Percentiles rank a stretch among this genome's conserved stretches.
Evolutionary conservation across 1,284 basidiomycete genomes (phyloP).

Genomic region (Sanghuangporus sanghuang): DNA sequence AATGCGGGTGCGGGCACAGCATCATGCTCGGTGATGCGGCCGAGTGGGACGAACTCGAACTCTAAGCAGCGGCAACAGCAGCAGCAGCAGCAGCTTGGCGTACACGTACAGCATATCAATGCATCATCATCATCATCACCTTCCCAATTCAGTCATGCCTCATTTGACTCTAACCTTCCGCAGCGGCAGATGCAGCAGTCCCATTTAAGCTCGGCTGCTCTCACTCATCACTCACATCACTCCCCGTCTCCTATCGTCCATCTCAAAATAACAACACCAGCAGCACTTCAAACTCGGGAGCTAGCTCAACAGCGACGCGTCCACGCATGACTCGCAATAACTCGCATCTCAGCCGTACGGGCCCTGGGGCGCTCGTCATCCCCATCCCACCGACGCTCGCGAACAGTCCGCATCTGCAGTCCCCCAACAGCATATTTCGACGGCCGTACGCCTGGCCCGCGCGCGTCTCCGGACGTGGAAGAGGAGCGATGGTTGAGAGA

Average conservation of each 20-base stretch:
- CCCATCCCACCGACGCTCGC: constrained; percentile 55
- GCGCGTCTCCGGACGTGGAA: constrained; percentile 36
- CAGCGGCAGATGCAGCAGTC: too few species aligned
- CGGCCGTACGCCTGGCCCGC: constrained; percentile 28
- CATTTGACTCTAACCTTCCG: too few species aligned
- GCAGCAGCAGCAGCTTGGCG: neutral
- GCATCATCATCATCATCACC: too few species aligned
- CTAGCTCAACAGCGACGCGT: neutral
- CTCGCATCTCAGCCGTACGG: neutral
- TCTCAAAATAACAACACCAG: neutral
- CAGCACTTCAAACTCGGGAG: neutral
- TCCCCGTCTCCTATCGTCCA: neutral
- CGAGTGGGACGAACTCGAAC: too few species aligned
- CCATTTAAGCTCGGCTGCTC: too few species aligned
- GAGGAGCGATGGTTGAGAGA: constrained; percentile 59
- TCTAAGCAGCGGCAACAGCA: neutral
- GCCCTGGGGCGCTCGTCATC: constrained; percentile 12
- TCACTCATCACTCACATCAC: neutral
- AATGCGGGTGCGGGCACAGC: neutral
- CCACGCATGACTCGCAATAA: neutral
- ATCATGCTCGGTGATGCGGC: too few species aligned
- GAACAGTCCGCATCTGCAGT: constrained; percentile 47
- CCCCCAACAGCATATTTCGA: constrained; percentile 44
- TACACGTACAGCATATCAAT: too few species aligned
- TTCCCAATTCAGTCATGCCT: too few species aligned